Base-by-base conservation (phyloP, 2,329 filamentous ascomycete species). In the Fusarium continuum region DNA sequence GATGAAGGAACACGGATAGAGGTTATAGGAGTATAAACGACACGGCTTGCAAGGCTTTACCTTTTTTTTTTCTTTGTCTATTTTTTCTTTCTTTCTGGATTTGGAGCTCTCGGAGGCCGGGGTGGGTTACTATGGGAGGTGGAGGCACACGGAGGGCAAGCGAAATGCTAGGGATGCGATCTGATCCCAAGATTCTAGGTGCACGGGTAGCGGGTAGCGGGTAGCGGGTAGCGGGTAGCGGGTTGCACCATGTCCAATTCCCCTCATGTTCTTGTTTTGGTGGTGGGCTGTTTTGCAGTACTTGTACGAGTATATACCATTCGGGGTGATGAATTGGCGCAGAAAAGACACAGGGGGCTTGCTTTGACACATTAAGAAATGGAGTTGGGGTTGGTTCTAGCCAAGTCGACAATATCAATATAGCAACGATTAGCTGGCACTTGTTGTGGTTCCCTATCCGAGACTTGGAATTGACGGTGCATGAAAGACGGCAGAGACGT, bases 1-100 rank as follows among this genome's bases (percentile, higher is more conserved):
- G 55, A 70, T 45, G 67, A 70, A 65, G 44, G 59, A 55, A 38
- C 58, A 67, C 35, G 64, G 65, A 69, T 71, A 71, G 67, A 71
- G 65, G 69, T 59, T 52, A 69, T 38, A 64, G 67, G 69, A 69
- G 68, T 71, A 70, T 46, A 68, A 57, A 54, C 45, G 55, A 46
- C 51, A 48, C 39, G 56, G 48, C 54, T 57, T 65, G 44, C 28
- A 49, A 50, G 52, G 43, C 45, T 69, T 62, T 36, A 16, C 39
- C 49, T 47, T 65, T 59, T 44, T 38, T 55, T 60, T 39, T 55
- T 35, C 31, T 35, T 22, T 13, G 17, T 13, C 17, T 10, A 13
- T 26, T 34, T 36, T 22, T 58, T 52, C 58, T 17, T 58, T 14
- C n/a, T 20, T 39, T 40, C 47, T 40, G 57, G 51, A 40, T 52